Conservation (phyloP, 768 basidiomycete genomes). For the Postia placenta region DNA sequence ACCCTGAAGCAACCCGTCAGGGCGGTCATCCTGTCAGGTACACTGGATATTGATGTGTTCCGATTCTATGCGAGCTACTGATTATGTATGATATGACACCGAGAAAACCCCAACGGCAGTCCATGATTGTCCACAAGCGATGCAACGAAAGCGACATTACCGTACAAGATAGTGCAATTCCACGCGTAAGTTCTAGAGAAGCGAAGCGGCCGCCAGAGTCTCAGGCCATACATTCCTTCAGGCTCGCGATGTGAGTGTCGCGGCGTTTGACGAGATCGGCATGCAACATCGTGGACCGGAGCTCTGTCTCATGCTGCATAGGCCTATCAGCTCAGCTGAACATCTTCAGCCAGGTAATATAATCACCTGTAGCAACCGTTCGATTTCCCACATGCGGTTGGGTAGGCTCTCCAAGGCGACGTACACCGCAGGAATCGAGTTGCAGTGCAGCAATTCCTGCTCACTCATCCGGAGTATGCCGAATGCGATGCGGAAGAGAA, state of each 20-base stretch:
- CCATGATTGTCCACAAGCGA: too few species aligned
- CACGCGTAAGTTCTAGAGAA: too few species aligned
- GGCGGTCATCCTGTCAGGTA: too few species aligned
- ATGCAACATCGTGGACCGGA: conserved; percentile 47
- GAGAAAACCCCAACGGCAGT: too few species aligned
- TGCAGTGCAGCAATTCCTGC: conserved; percentile 74
- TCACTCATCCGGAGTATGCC: conserved; percentile 83
- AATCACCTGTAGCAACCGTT: conserved; percentile 81
- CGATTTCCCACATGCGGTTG: conserved; percentile 90
- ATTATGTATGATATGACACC: too few species aligned
- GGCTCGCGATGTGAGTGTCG: conserved; percentile 37
- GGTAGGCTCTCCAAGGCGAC: conserved; percentile 86
- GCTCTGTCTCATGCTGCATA: conserved; percentile 32
- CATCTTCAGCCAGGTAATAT: neutral
- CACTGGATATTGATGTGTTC: too few species aligned
- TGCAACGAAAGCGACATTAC: too few species aligned
- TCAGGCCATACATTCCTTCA: conserved; percentile 11
- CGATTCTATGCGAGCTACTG: too few species aligned
- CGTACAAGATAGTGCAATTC: too few species aligned
- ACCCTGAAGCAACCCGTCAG: too few species aligned
- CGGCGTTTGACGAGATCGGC: conserved; percentile 51
- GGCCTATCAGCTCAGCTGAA: neutral
- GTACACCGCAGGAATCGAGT: conserved; percentile 85
- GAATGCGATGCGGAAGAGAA: conserved; percentile 85
- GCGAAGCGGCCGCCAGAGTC: neutral